phyloP scores from a whole-genome alignment of 805 yeast genomes.

The Lachancea thermotolerans region DNA sequence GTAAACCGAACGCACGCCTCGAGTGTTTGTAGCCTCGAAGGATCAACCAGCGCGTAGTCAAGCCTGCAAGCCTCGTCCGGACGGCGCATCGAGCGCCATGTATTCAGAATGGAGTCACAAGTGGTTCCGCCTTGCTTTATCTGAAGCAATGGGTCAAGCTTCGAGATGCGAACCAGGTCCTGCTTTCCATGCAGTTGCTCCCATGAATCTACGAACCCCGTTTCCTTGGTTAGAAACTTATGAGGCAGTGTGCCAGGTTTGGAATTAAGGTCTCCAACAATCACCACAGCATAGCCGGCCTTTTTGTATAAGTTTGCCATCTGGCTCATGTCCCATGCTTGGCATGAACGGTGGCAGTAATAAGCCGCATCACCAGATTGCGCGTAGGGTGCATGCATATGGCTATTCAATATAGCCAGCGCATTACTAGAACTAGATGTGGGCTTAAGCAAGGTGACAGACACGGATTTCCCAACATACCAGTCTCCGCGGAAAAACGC shows the following conservation, averaged over 20 bases:
- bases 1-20: constrained; percentile 71
- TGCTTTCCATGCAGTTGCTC: constrained; percentile 51
- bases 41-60: constrained; percentile 81
- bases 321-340: constrained; percentile 91
- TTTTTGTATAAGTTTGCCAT: constrained; percentile 51
- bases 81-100: constrained; percentile 60
- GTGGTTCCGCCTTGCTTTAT: constrained; percentile 73
- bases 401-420: constrained; percentile 80
- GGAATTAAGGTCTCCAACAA: constrained; percentile 91
- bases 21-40: constrained; percentile 42
- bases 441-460: constrained; percentile 62
- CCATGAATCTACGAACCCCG: constrained; percentile 79
- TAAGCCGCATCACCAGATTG: constrained; percentile 80
- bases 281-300: constrained; percentile 78
- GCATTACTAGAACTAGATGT: constrained; percentile 41
- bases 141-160: constrained; percentile 53
- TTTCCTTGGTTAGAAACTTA: constrained; percentile 60
- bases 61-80: constrained; percentile 75
- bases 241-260: constrained; percentile 82
- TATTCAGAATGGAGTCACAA: constrained; percentile 79
- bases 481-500: constrained; percentile 95
- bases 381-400: constrained; percentile 96
- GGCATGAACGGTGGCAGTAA: constrained; percentile 83
- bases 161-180: constrained; percentile 36
- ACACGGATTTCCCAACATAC: constrained; percentile 89